phyloP scores from a whole-genome alignment of 805 yeast species.

The Saccharomycopsis capsularis region DNA sequence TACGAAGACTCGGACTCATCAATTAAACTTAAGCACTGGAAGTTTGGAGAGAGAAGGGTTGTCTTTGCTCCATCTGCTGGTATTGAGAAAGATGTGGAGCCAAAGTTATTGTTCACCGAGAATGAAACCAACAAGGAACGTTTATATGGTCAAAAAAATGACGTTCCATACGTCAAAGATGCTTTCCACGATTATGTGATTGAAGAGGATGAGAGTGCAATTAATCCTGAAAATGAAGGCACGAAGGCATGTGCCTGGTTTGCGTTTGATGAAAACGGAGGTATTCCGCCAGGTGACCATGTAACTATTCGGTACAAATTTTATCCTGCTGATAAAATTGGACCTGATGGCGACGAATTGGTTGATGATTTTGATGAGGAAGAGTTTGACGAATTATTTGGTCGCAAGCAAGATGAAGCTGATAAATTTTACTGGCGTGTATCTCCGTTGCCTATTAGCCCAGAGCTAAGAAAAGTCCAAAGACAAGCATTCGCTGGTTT shows the following conservation, averaged over 20 bases:
- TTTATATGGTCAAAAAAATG: conserved; percentile 59
- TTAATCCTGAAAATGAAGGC: conserved; percentile 66
- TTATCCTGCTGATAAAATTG: conserved; percentile 28
- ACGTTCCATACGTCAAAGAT: conserved; percentile 64
- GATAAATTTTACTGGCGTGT: conserved; percentile 89
- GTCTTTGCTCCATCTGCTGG: conserved; percentile 85
- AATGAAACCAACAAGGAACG: conserved; percentile 74
- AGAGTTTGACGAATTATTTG: conserved; percentile 61
- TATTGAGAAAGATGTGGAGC: conserved; percentile 60
- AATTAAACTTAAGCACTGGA: conserved; percentile 57
- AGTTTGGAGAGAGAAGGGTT: conserved; percentile 58
- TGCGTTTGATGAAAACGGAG: conserved; percentile 66
- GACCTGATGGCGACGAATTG: conserved; percentile 26
- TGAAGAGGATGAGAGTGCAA: conserved; percentile 48
- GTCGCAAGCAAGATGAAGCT: conserved; percentile 75
- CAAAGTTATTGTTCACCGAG: conserved; percentile 75
- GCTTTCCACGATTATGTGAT: conserved; percentile 84
- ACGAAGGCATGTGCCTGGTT: conserved; percentile 86
- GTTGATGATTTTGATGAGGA: conserved; percentile 57
- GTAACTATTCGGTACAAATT: conserved; percentile 78
- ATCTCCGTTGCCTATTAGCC: conserved; percentile 76
- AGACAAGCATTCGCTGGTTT: conserved; percentile 93
- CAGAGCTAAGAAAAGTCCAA: conserved; percentile 73
- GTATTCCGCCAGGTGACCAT: conserved; percentile 80
- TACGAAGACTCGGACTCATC: conserved; percentile 37